Evolutionary conservation across 768 basidiomycete species (phyloP).

Genomic region (Leccinum broughii): DNA sequence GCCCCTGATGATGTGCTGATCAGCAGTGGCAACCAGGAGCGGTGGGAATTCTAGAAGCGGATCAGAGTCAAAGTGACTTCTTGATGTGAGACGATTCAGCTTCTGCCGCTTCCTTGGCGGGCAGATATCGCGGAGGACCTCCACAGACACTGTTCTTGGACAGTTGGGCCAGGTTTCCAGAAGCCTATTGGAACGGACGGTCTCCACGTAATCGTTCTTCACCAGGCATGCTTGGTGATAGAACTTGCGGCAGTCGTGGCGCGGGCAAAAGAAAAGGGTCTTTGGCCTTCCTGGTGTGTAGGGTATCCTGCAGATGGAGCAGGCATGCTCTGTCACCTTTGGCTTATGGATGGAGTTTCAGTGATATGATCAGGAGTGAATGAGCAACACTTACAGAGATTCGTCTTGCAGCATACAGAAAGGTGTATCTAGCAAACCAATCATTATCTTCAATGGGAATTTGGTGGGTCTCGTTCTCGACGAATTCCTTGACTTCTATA

Average conservation of each 20-base stretch:
- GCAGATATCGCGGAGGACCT: background rate
- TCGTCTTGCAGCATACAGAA: constrained; percentile 35
- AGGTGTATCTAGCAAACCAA: constrained; percentile 51
- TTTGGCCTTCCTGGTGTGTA: constrained; percentile 45
- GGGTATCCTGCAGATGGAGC: constrained; percentile 43
- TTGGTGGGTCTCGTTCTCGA: constrained; percentile 42
- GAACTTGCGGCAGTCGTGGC: constrained; percentile 44
- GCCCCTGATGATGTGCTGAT: constrained; percentile 56
- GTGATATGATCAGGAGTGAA: background rate
- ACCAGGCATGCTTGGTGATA: constrained; percentile 53
- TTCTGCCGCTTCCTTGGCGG: constrained; percentile 21
- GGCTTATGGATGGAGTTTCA: constrained; percentile 35
- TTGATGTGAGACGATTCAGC: background rate
- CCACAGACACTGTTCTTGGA: constrained; percentile 17
- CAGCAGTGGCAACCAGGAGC: constrained; percentile 43
- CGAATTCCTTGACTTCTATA: constrained; percentile 35
- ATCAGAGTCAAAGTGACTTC: background rate
- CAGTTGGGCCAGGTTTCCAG: constrained; percentile 41
- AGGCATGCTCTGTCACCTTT: constrained; percentile 39
- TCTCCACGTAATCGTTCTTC: constrained; percentile 26
- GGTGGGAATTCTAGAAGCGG: constrained; percentile 33
- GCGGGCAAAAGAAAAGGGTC: constrained; percentile 60
- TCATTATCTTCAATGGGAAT: constrained; percentile 37
- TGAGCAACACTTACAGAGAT: constrained; percentile 36
- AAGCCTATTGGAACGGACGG: constrained; percentile 26